Base-by-base conservation (phyloP, 495 filamentous ascomycete species). In the Pseudomonodictys pantanalensis region DNA sequence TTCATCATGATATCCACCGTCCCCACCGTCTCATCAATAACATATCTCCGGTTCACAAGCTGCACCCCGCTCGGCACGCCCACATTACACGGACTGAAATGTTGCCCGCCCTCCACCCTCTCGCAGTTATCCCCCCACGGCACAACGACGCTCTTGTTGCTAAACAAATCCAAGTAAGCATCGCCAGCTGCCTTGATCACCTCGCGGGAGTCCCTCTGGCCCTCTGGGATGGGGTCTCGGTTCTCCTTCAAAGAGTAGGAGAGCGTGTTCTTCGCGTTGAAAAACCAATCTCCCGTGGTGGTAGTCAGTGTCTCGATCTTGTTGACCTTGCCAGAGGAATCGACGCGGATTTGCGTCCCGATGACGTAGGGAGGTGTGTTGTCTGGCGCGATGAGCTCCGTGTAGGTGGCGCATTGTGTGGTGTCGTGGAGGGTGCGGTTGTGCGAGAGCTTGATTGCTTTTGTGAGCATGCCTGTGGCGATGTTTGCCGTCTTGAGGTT, bases 61-160 rank as follows among this genome's bases (percentile, higher is more conserved):
- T 54, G 64, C 44, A 77, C 68, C n/a, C 66, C 45, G 46, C 67
- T 52, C 9, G 66, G 68, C 57, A 77, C 72, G 46, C 68, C 67
- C 12, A 71, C 69, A 38, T 55, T 61, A 51, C 70, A 78, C 1
- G 73, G 75, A 55, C 76, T 75, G 2, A 64, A 67, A 60, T 79
- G 78, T 9, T 60, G 61, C 18, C 77, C 77, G 10, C 77, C 77
- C 56, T 79, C 76, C 39, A 79, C 67, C 0, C 76, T 67, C 1
- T 76, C 71, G 48, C 77, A 79, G 18, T 75, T 76, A 5, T 65
- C 76, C 0, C 73, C 75, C 48, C 72, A 76, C 0, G 77, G 77
- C 1, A 78, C 76, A n/a, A 61, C 64, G 12, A 76, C 67, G 17
- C 24, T 71, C 10, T 64, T 66, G 60, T 79, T 63, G 10, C 68